Evolutionary conservation across 495 filamentous ascomycete species (phyloP), one percentile per base, ranked within the genome.

Genomic region (Penicillium bovifimosum): DNA sequence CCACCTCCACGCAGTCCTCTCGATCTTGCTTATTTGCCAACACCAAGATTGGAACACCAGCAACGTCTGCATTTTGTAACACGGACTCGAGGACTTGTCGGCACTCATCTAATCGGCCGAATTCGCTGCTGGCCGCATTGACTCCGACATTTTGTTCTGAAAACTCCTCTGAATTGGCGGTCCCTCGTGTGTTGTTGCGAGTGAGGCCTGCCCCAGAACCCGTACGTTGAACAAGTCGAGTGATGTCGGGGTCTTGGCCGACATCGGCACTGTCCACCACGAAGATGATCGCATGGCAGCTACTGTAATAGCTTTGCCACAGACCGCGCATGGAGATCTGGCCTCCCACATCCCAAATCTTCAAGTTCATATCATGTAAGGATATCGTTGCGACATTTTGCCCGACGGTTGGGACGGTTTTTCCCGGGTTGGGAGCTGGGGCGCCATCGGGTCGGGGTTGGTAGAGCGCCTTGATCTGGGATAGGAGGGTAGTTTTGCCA

Each of bases 281-380:
- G 66, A 96, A 98, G 48, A 98, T 88, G 63, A 98, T 96, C 40
- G 93, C 93, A 63, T 98, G 93, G 58, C 90, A 95, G 67, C 82
- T 86, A 18, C 82, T 75, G 74, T 96, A 98, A 72, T 98, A 98
- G 66, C 83, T 87, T 71, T 96, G 90, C 93, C 93, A 98, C 5
- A 98, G 85, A 52, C 85, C 84, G 41, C 93, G 87, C 64, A 98
- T 81, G 8, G 78, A 81, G 57, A 92, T 84, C 69, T 98, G 93
- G 2, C 93, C 93, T 50, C 93, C 93, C 3, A 98, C 88, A 69
- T 98, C 93, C 93, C 93, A 98, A 65, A 98, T 86, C 77, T 96
- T 96, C 61, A 98, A 79, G 75, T 96, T 96, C 83, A 96, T 88
- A 61, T 95, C 88, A 1, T 86, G 84, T 9, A 96, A 76, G 1